phyloP scores from a whole-genome alignment of 2,329 filamentous ascomycete genomes.

The Talaromyces amestolkiae region DNA sequence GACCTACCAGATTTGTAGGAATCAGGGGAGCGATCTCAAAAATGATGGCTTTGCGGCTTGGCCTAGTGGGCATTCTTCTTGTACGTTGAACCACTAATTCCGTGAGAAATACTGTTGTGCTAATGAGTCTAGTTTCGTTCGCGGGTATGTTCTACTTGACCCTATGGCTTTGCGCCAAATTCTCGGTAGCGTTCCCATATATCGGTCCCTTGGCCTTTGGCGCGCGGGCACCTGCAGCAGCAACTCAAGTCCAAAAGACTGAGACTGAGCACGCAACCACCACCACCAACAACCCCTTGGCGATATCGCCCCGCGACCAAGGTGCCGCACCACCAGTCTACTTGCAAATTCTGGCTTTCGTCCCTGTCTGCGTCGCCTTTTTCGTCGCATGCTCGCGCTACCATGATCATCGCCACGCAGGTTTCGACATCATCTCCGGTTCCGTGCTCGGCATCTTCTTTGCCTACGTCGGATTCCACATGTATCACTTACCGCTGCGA shows the following conservation, averaged over 20 bases:
- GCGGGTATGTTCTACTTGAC: slow-evolving; percentile 81
- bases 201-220: slow-evolving; percentile 32
- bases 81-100: slow-evolving; percentile 36
- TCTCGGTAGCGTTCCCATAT: slow-evolving; percentile 48
- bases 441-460: slow-evolving; percentile 70
- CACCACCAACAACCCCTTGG: slow-evolving; percentile 3
- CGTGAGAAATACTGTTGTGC: not conserved
- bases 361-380: slow-evolving; percentile 71
- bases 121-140: slow-evolving; percentile 57
- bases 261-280: not conserved
- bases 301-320: slow-evolving; percentile 62
- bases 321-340: slow-evolving; percentile 81
- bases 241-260: not conserved
- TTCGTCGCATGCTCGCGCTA: slow-evolving; percentile 85
- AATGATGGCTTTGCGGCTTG: slow-evolving; percentile 85
- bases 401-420: slow-evolving; percentile 85
- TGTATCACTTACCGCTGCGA: slow-evolving; percentile 78
- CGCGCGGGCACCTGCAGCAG: slow-evolving; percentile 22
- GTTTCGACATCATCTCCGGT: slow-evolving; percentile 90
- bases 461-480: slow-evolving; percentile 73
- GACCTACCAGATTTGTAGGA: slow-evolving; percentile 70
- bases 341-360: slow-evolving; percentile 65
- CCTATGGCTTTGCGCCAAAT: slow-evolving; percentile 71
- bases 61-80: slow-evolving; percentile 72
- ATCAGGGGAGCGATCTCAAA: slow-evolving; percentile 56